phyloP scores from a whole-genome alignment of 306 rosid species.

The Inga leiocalycina region DNA sequence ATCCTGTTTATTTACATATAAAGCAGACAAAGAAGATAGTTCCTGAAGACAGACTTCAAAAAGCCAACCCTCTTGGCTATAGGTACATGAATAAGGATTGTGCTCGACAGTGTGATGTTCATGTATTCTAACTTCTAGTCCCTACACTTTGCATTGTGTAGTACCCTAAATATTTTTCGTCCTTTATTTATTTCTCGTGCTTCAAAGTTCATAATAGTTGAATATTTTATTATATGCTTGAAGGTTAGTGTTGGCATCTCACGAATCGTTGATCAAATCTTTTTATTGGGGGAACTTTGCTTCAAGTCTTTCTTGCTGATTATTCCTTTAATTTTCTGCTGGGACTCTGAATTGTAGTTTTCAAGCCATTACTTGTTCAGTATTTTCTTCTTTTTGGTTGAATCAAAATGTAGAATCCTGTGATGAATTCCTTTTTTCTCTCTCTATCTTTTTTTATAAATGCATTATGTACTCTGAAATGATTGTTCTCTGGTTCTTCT shows the following conservation, averaged over 20 bases:
- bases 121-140: not conserved
- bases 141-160: not conserved
- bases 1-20: too few species aligned
- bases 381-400: not conserved
- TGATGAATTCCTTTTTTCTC: not conserved
- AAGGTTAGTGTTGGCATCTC: not conserved
- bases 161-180: not conserved
- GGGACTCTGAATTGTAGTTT: not conserved
- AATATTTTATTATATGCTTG: not conserved
- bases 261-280: not conserved
- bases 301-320: not conserved
- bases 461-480: not conserved
- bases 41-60: too few species aligned
- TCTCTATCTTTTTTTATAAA: not conserved
- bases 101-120: not conserved
- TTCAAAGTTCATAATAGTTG: not conserved
- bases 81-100: conserved; percentile 35
- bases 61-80: too few species aligned
- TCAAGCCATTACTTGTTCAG: not conserved
- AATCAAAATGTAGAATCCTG: not conserved
- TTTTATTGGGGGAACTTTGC: not conserved
- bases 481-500: not conserved
- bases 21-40: too few species aligned
- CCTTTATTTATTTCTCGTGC: not conserved
- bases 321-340: conserved; percentile 3